These are phyloP conservation scores for Plicaturopsis crispa DNA, from an alignment of 768 basidiomycete species.

Conservation along the genomic window DNA sequence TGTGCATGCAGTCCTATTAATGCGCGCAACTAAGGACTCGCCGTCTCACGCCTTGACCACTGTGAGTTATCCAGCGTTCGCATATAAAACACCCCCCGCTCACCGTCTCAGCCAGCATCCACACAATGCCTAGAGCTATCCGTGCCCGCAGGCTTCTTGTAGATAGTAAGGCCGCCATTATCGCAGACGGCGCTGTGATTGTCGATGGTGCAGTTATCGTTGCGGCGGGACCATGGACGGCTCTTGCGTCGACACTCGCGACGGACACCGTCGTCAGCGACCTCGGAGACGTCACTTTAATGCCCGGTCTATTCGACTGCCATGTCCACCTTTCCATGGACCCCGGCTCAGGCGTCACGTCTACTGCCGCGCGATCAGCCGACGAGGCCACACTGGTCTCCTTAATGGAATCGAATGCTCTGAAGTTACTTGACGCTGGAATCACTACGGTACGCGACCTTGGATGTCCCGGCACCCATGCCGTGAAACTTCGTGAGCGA, in stretches of 20 bases:
- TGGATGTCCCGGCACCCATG: constrained; percentile 1
- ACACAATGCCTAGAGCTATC: too few relatives aligned
- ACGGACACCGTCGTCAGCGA: neutral
- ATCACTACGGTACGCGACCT: constrained; percentile 4
- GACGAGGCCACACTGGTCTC: neutral
- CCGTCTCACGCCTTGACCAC: too few relatives aligned
- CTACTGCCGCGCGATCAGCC: neutral
- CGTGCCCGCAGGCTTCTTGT: constrained; percentile 3
- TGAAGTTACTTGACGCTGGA: constrained; percentile 3
- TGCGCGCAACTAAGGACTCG: too few relatives aligned
- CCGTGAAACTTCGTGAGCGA: constrained; percentile 1
- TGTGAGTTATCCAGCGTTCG: too few relatives aligned
- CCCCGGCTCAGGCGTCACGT: constrained; percentile 1
- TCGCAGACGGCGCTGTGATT: constrained; percentile 4
- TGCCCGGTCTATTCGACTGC: constrained; percentile 6
- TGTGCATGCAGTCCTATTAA: too few relatives aligned
- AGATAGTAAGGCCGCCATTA: neutral
- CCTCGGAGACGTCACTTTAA: constrained; percentile 4
- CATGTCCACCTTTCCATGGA: constrained; percentile 7
- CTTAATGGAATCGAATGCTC: constrained; percentile 3
- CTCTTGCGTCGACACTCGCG: neutral
- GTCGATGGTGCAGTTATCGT: neutral
- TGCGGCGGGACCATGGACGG: constrained; percentile 1
- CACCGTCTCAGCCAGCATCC: too few relatives aligned
- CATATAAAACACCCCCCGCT: too few relatives aligned